Percentiles rank a stretch among this genome's conserved stretches.
Conservation (phyloP, 2,329 filamentous ascomycete species). For the Penicillium thymicola region DNA sequence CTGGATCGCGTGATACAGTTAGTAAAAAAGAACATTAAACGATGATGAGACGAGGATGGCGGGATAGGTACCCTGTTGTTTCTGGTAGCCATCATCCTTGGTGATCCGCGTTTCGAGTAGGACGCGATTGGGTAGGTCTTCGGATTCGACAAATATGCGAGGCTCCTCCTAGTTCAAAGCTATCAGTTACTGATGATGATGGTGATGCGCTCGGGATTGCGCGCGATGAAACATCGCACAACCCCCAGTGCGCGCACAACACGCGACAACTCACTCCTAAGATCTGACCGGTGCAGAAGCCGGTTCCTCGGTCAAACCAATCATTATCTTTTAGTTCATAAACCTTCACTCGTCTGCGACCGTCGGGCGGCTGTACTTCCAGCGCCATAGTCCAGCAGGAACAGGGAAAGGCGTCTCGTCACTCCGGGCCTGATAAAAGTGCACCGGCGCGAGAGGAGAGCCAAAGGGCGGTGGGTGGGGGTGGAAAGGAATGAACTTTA, state of each 20-base stretch:
- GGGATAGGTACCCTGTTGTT: slow-evolving; percentile 74
- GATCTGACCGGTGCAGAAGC: slow-evolving; percentile 81
- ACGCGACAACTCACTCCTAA: slow-evolving; percentile 59
- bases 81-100: slow-evolving; percentile 95
- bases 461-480: slow-evolving; percentile 5
- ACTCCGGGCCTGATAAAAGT: slow-evolving; percentile 36
- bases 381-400: slow-evolving; percentile 45
- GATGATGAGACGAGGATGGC: slow-evolving; percentile 23
- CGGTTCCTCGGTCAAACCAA: slow-evolving; percentile 97
- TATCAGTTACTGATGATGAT: slow-evolving; percentile 1
- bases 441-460: slow-evolving; percentile 32
- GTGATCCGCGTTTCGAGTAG: slow-evolving; percentile 85
- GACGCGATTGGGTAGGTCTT: slow-evolving; percentile 80
- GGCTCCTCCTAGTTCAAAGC: slow-evolving; percentile 64
- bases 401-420: slow-evolving; percentile 36
- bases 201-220: slow-evolving; percentile 3
- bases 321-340: slow-evolving; percentile 98
- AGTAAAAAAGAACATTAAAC: slow-evolving; percentile 5
- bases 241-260: slow-evolving; percentile 20
- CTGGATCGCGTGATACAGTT: slow-evolving; percentile 48
- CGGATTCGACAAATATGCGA: slow-evolving; percentile 84
- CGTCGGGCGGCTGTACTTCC: slow-evolving; percentile 48
- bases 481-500: neutral
- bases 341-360: slow-evolving; percentile 79
- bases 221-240: slow-evolving; percentile 17